Evolutionary conservation across 2,329 filamentous ascomycete genomes (phyloP).

Genomic region (Colletotrichum costaricense): DNA sequence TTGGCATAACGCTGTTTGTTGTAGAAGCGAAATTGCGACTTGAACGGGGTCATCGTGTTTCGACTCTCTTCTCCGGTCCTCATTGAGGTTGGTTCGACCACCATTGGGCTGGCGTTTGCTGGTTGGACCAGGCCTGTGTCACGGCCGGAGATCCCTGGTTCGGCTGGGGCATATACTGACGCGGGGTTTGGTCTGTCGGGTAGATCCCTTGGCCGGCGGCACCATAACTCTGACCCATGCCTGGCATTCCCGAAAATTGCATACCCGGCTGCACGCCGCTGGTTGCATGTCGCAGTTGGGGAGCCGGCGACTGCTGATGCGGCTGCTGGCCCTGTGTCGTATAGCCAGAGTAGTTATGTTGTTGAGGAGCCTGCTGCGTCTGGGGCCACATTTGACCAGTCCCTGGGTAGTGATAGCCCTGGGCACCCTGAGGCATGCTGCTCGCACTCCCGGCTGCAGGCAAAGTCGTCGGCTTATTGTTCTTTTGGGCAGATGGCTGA

Average conservation of each 20-base stretch:
- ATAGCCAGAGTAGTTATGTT: conserved; percentile 63
- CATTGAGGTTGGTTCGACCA: conserved; percentile 62
- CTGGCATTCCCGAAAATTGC: conserved; percentile 73
- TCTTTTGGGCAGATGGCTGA: conserved; percentile 71
- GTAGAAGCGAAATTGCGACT: conserved; percentile 4
- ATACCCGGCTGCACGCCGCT: conserved; percentile 67
- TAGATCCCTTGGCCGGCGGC: conserved; percentile 67
- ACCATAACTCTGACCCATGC: conserved; percentile 69
- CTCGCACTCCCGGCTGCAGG: conserved; percentile 57
- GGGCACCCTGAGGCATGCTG: conserved; percentile 62
- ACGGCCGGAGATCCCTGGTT: conserved; percentile 61
- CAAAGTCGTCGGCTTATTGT: conserved; percentile 72
- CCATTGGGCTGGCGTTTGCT: conserved; percentile 71
- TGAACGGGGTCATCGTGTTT: background rate
- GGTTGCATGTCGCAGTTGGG: conserved; percentile 69
- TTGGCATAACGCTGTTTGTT: conserved; percentile 16
- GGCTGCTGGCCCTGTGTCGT: conserved; percentile 64
- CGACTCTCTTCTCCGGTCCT: background rate
- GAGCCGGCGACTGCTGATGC: conserved; percentile 66
- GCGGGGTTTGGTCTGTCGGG: conserved; percentile 70
- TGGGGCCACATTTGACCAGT: conserved; percentile 75
- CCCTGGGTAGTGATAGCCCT: conserved; percentile 72
- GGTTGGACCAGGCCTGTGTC: conserved; percentile 66
- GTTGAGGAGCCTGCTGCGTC: conserved; percentile 70
- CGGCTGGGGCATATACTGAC: conserved; percentile 76